phyloP scores from a whole-genome alignment of 805 yeast species.

The Yarrowia osloensis region DNA sequence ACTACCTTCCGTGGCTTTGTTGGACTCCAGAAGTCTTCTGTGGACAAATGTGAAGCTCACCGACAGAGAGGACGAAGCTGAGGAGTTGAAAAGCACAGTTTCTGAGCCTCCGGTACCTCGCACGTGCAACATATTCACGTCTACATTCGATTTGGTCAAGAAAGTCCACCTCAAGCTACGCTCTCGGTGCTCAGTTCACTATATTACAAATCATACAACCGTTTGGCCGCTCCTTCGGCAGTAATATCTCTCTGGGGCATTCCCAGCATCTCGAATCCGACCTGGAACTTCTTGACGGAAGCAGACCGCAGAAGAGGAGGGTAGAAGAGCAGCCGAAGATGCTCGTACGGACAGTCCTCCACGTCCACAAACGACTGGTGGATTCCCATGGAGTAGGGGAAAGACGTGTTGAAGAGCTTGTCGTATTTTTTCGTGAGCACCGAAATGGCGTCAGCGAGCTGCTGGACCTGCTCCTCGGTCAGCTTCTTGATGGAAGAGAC shows the following conservation, averaged over 20 bases:
- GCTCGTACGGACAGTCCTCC: slow-evolving; percentile 44
- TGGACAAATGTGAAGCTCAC: too few relatives aligned
- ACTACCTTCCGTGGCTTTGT: too few relatives aligned
- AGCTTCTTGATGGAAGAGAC: slow-evolving; percentile 54
- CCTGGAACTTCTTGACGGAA: slow-evolving; percentile 71
- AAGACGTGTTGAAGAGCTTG: slow-evolving; percentile 65
- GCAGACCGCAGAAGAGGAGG: slow-evolving; percentile 77
- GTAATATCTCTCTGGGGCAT: slow-evolving; percentile 69
- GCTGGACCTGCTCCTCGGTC: slow-evolving; percentile 50
- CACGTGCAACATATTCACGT: too few relatives aligned
- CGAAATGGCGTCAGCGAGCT: slow-evolving; percentile 58
- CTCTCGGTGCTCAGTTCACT: too few relatives aligned
- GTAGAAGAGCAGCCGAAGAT: slow-evolving; percentile 75
- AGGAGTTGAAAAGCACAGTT: too few relatives aligned
- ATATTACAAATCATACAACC: slow-evolving; percentile 5
- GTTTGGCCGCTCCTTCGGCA: slow-evolving; percentile 61
- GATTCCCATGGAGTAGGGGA: slow-evolving; percentile 81
- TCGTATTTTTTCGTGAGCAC: slow-evolving; percentile 65
- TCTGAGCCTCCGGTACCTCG: too few relatives aligned
- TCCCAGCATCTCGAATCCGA: slow-evolving; percentile 64
- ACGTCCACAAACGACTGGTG: slow-evolving; percentile 69
- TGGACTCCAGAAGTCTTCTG: too few relatives aligned
- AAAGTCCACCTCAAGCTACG: too few relatives aligned
- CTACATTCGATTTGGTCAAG: too few relatives aligned
- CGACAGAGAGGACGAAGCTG: too few relatives aligned